These are phyloP conservation scores for Pyronema omphalodes DNA, from an alignment of 495 filamentous ascomycete species.

Conservation along the genomic window DNA sequence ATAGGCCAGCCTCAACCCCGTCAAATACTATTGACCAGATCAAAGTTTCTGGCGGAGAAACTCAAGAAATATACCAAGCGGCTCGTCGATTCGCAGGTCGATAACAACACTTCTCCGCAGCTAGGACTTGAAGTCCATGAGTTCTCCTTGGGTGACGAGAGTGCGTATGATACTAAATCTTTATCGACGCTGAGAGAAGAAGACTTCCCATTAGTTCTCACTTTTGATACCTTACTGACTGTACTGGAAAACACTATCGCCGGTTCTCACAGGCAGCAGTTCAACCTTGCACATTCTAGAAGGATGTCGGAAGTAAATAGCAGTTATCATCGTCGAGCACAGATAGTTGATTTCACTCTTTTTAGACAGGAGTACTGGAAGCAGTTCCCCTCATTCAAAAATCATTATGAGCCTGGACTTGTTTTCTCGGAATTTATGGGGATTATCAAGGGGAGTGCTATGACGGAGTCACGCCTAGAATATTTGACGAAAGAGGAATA, in stretches of 20 bases:
- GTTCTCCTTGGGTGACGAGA: conserved; percentile 7
- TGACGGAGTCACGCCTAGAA: conserved; percentile 9
- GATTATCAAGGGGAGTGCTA: conserved; percentile 28
- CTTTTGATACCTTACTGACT: conserved; percentile 26
- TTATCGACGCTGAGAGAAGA: conserved; percentile 21
- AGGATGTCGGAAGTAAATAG: too few relatives aligned
- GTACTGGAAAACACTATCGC: conserved; percentile 25
- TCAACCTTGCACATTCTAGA: neutral
- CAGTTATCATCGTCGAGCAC: conserved; percentile 4
- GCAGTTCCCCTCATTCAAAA: conserved; percentile 15
- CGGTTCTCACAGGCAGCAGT: conserved; percentile 7
- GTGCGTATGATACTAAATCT: conserved; percentile 1
- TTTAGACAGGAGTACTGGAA: conserved; percentile 30
- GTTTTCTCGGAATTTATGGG: conserved; percentile 33
- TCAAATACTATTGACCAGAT: conserved; percentile 31
- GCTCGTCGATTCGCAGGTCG: conserved; percentile 21
- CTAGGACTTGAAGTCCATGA: neutral
- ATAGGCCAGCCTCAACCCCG: conserved; percentile 8
- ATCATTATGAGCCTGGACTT: conserved; percentile 19
- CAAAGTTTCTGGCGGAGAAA: conserved; percentile 25
- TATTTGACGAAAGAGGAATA: conserved; percentile 25
- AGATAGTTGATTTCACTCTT: conserved; percentile 24
- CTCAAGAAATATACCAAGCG: conserved; percentile 22
- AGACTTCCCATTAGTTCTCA: conserved; percentile 29
- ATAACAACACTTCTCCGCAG: neutral